Evolutionary conservation across 2,329 filamentous ascomycete genomes (phyloP).

Genomic region (Botrytis aclada): DNA sequence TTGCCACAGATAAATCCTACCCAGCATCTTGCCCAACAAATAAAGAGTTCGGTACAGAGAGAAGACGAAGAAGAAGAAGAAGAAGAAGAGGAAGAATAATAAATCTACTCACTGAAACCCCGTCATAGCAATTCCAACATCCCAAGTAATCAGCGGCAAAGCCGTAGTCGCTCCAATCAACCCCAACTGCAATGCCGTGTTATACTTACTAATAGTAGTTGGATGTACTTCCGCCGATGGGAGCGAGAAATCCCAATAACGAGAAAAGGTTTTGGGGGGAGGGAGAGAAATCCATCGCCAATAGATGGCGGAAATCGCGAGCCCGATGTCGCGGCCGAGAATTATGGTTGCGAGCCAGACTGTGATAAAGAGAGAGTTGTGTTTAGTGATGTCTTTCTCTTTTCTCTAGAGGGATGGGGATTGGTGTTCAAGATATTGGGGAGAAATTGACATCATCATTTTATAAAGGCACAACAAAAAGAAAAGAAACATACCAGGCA

Average conservation of each 20-base stretch:
- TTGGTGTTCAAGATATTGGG: neutral
- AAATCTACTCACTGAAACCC: conserved; percentile 59
- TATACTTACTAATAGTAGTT: conserved; percentile 83
- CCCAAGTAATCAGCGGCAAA: conserved; percentile 67
- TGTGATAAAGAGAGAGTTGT: conserved; percentile 36
- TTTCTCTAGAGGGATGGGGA: too few relatives aligned
- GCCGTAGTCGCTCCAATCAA: conserved; percentile 83
- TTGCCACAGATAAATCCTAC: neutral
- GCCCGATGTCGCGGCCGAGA: conserved; percentile 78
- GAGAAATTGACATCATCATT: neutral
- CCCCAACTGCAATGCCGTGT: conserved; percentile 86
- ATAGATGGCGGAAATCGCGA: conserved; percentile 85
- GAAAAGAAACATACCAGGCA: conserved; percentile 61
- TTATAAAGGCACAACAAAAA: neutral
- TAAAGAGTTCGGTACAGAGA: too few relatives aligned
- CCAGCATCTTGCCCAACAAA: neutral
- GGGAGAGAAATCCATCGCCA: conserved; percentile 94
- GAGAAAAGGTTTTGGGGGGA: conserved; percentile 82
- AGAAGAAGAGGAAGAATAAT: neutral
- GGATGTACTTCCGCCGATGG: conserved; percentile 82
- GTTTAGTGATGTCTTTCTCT: neutral
- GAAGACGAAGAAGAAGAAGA: neutral
- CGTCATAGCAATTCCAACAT: conserved; percentile 54
- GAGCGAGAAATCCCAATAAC: conserved; percentile 97
- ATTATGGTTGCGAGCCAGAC: conserved; percentile 89